Base-by-base conservation (phyloP, 805 yeast species). In the Ogataea paraovalis region DNA sequence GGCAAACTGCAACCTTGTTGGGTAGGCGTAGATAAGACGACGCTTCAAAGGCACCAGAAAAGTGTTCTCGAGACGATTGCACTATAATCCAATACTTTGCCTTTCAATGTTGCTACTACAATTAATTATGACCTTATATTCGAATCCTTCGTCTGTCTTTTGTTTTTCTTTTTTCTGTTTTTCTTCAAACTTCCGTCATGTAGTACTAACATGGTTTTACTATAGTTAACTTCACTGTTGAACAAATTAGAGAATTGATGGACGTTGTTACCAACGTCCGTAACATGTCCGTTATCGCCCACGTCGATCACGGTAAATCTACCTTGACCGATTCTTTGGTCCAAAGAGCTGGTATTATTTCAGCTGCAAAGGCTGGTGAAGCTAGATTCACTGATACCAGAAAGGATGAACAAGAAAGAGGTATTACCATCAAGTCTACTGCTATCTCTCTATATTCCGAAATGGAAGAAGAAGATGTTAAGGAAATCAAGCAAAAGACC, bases 271-370 rank as follows among this genome's bases (percentile, higher is more conserved):
- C 97, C 78, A 92, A 92, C 74, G 97, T 94, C 72, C 97, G 99
- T 83, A 94, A 94, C 95, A 94, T 92, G 96, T 92, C 98, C 78
- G 99, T 92, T 77, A 94, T 94, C 85, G 99, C 99, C 71, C 99
- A 92, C 83, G 98, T 92, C 87, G 99, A 92, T 84, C 99, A 94
- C 83, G 99, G 99, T 81, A 92, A 92, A 78, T 91, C 97, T 64
- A 92, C 99, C 67, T 85, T 92, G 76, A 92, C 99, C 76, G 99
- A 92, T 79, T 94, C 99, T 60, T 86, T 92, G 73, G 98, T 92
- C 68, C 98, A 92, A 82, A 86, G 85, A 70, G 99, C 99, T 64
- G 99, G 99, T 89, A 92, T 94, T 75, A 92, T 92, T 70, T 94
- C 98, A 50, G 97, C 99, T 69, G 97, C 97, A 69, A 89, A 89